Base-by-base conservation (phyloP, 495 filamentous ascomycete species). In the Neurospora africana region DNA sequence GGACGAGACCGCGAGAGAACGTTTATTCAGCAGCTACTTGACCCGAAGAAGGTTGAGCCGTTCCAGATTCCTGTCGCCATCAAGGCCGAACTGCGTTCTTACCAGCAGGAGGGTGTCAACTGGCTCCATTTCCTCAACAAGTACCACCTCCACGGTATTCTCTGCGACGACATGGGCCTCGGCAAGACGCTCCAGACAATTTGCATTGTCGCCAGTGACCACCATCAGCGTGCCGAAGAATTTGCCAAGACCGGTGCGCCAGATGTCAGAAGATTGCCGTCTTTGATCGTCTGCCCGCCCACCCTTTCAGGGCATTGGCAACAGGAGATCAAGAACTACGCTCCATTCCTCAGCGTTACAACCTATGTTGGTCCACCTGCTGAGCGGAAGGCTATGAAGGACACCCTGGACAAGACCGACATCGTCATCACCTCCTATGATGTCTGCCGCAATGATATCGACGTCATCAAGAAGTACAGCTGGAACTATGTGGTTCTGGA, bases 221-320 rank as follows among this genome's bases (percentile, higher is more conserved):
- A 99, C 79, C 94, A 97, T 78, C 84, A 95, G 79, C 91, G 95
- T 65, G 93, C 91, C 8, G 92, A 98, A 77, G 93, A 98, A 79
- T 98, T 89, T 75, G 88, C 87, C 68, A 92, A 89, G 79, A 95
- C 94, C 1, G 85, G 89, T 69, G 86, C 91, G 19, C 84, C 87
- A 10, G 95, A 99, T 77, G 85, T 88, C 37, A 87, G 93, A 40
- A 90, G 88, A 71, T 84, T 98, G 3, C 95, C 96, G 4, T 97
- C 94, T 33, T 86, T 99, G 69, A 98, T 99, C 72, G 89, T 99
- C 70, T 99, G 95, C 77, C 95, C 95, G 15, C 95, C 95, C 2
- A 97, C 96, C 0, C 87, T 99, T n/a, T 98, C 95, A 13, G 95
- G 95, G 9, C 95, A 99, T 81, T 99, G 95, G 95, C 93, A 97